Base-by-base conservation (phyloP, 352 stramenopile genomes). In the Nannochloropsis limnetica region DNA sequence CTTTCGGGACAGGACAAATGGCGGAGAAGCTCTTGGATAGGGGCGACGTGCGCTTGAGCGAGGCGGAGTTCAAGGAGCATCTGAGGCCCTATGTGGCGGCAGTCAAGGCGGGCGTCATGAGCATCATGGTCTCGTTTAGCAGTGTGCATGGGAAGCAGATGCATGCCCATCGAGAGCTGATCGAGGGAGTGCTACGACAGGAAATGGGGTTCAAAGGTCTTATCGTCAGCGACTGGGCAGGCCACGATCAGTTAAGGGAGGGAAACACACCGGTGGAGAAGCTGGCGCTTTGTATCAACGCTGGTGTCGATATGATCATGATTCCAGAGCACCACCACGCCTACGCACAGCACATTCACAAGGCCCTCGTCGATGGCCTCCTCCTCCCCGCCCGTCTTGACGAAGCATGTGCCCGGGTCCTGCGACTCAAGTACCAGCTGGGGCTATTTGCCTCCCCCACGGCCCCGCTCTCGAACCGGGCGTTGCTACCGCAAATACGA, bases 241-340 rank as follows among this genome's bases (percentile, higher is more conserved):
- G 28, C 0, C 28, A 54, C 17, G 32, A 80, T 11, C 69, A 80
- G 25, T 22, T 80, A 14, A 11, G 32, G 28, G 69, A 54, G 23
- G 61, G 61, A 20, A 29, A 22, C n/a, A 27, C 23, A 25, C 69
- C 69, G 69, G 69, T 54, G 9, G 28, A 80, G 69, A 43, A 80
- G 69, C 17, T 80, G 28, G 32, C 69, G 20, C n/a, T 54, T 15
- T 43, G 28, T 17, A 80, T 80, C 3, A 80, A 80, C 11, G 69
- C 69, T 1, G 69, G 69, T 1, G 69, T 80, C 9, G 69, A 80
- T 22, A 80, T 80, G 69, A 54, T 80, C 17, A 80, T 80, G 69
- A 54, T 80, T 31, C 69, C 69, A 8, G 69, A 80, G 28, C 28
- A 80, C 22, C 49, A 54, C 69, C 5, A 80, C n/a, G 69, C 28